phyloP scores from a whole-genome alignment of 371 early-diverging fungal genomes.

The Pancytospora philotis region DNA sequence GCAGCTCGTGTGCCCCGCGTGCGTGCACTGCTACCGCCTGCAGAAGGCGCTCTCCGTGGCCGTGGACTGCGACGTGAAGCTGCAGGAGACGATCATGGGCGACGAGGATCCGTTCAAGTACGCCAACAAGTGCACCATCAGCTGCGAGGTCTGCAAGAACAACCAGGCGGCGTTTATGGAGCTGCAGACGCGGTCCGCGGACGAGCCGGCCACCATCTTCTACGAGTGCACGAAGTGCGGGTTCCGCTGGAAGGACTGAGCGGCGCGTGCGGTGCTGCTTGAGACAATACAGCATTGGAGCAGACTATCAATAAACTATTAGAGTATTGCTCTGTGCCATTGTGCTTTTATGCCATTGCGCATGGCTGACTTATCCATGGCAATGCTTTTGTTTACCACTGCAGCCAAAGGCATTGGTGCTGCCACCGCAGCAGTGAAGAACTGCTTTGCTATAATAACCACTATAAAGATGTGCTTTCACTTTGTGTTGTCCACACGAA shows the following conservation, averaged over 20 bases:
- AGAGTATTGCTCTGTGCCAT: too few species aligned
- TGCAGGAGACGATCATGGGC: background rate
- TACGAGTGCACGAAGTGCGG: slow-evolving; percentile 58
- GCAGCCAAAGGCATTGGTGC: too few species aligned
- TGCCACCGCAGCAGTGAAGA: too few species aligned
- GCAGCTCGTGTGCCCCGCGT: background rate
- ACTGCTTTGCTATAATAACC: too few species aligned
- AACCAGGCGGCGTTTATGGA: slow-evolving; percentile 82
- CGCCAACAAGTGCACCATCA: slow-evolving; percentile 9
- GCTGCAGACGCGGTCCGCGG: slow-evolving; percentile 90
- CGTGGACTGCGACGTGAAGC: background rate
- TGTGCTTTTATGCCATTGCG: too few species aligned
- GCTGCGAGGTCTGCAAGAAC: slow-evolving; percentile 68
- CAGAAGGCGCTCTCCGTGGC: background rate
- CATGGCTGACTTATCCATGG: too few species aligned
- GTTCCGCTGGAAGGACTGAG: slow-evolving; percentile 57
- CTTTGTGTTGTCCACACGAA: too few species aligned
- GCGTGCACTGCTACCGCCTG: background rate
- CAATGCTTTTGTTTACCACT: too few species aligned
- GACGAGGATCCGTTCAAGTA: slow-evolving; percentile 3
- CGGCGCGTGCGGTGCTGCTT: too few species aligned
- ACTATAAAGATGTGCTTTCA: too few species aligned
- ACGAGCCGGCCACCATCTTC: slow-evolving; percentile 65
- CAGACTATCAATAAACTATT: too few species aligned
- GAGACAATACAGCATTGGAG: too few species aligned